Base-by-base conservation (phyloP, 1,139 yeast species). In the Geotrichum macrosporum region DNA sequence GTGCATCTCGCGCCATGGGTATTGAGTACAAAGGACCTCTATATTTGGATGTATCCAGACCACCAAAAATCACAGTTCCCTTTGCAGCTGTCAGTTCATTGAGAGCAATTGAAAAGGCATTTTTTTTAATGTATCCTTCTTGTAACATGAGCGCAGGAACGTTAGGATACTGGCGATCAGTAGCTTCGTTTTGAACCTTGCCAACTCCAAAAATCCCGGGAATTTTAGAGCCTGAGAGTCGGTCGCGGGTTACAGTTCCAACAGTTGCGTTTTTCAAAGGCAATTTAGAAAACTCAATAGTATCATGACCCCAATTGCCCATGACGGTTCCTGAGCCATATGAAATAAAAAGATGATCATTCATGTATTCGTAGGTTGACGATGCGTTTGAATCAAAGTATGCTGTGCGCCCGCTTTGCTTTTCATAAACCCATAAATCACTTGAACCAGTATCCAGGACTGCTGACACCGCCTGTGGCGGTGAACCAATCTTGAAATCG, bases 241-340 rank as follows among this genome's bases (percentile, higher is more conserved):
- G 32, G 39, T 47, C 50, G 12, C 46, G 20, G 2, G 49, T 46
- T 1, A 42, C 49, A 26, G 42, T 44, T 2, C 52, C 86, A 54
- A 80, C 69, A 3, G 75, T 69, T 46, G 76, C 65, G 48, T 67
- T 61, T 0, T 67, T 53, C n/a, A 82, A 71, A 15, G 64, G 61
- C 4, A 71, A 67, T 12, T 67, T 71, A 48, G 72, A 71, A 47
- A 80, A 56, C 2, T 54, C 50, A 24, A 80, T 64, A 32, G 65
- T 63, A 56, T 82, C 92, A 44, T 67, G 67, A 44, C 80, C 84
- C 78, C 80, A 81, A 37, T 69, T 58, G 38, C 94, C 92, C 4
- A 53, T 50, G 1, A 89, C 88, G 9, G 57, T 52, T 3, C 64
- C 64, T 0, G 57, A 51, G 5, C 62, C 62, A 38, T 61, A 61